Percentiles rank a stretch among this genome's conserved stretches.
These are phyloP conservation scores for Keqinozyma sinolaborantium DNA, from an alignment of 1,139 yeast genomes.

Conservation along the genomic window DNA sequence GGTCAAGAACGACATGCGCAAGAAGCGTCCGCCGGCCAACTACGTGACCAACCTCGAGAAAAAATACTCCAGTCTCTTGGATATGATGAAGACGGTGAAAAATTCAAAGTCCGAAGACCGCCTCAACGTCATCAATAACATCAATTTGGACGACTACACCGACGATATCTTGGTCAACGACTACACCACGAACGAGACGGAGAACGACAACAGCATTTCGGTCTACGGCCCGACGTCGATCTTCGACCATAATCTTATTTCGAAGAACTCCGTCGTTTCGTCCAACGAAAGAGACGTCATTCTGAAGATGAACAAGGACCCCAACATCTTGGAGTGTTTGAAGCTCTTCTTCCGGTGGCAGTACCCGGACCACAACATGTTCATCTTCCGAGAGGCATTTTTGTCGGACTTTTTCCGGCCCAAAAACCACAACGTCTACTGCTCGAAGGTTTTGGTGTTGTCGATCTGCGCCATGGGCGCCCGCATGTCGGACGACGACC, in stretches of 20 bases:
- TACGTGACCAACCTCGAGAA: constrained; percentile 41
- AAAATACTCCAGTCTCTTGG: constrained; percentile 20
- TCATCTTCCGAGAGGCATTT: constrained; percentile 64
- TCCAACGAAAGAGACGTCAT: constrained; percentile 21
- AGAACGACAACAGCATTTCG: constrained; percentile 18
- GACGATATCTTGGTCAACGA: constrained; percentile 4
- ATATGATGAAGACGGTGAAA: constrained; percentile 22
- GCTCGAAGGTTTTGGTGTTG: constrained; percentile 48
- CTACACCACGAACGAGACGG: constrained; percentile 2
- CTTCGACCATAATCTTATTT: constrained; percentile 32
- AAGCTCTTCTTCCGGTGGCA: constrained; percentile 61
- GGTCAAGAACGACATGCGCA: constrained; percentile 50
- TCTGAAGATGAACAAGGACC: constrained; percentile 30
- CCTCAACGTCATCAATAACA: constrained; percentile 16
- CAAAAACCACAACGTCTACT: constrained; percentile 41
- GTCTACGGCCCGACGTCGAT: constrained; percentile 53
- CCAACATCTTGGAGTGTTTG: constrained; percentile 46
- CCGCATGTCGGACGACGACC: constrained; percentile 42
- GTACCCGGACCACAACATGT: constrained; percentile 62
- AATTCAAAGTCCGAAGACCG: constrained; percentile 19
- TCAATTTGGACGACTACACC: constrained; percentile 13
- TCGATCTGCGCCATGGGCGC: constrained; percentile 59
- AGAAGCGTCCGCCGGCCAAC: constrained; percentile 47
- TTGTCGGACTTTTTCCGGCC: constrained; percentile 55
- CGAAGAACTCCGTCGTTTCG: constrained; percentile 15